phyloP scores from a whole-genome alignment of 306 rosid species.

The Dryas octopetala region DNA sequence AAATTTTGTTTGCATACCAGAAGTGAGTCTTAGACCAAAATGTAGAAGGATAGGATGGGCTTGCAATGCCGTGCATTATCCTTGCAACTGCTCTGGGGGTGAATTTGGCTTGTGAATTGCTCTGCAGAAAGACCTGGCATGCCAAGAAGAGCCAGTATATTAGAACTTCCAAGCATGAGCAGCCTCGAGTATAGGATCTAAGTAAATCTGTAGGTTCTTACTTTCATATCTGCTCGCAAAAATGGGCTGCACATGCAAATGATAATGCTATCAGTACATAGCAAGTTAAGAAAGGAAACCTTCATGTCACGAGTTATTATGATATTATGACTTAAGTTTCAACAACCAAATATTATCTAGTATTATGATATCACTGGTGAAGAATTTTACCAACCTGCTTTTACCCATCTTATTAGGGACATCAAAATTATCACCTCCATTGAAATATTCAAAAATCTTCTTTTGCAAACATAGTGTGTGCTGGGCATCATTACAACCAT shows the following conservation, averaged over 20 bases:
- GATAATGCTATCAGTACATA: slow-evolving; percentile 34
- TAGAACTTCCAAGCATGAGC: slow-evolving; percentile 21
- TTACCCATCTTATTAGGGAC: slow-evolving; percentile 58
- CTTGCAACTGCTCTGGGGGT: slow-evolving; percentile 95
- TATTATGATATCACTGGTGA: slow-evolving; percentile 11
- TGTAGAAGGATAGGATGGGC: slow-evolving; percentile 88
- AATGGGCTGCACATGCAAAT: slow-evolving; percentile 76
- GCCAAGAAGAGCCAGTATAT: slow-evolving; percentile 29
- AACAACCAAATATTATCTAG: slow-evolving; percentile 4
- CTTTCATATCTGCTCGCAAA: slow-evolving; percentile 91
- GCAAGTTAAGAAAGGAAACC: slow-evolving; percentile 13
- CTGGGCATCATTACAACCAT: slow-evolving; percentile 58
- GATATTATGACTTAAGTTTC: not conserved
- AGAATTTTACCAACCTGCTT: slow-evolving; percentile 61
- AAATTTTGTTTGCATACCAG: slow-evolving; percentile 50
- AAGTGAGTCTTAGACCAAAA: slow-evolving; percentile 86
- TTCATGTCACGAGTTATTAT: not conserved
- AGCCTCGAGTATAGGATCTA: slow-evolving; percentile 23
- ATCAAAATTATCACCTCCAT: slow-evolving; percentile 45
- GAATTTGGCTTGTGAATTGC: slow-evolving; percentile 76
- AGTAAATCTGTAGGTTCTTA: slow-evolving; percentile 31
- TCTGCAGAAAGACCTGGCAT: slow-evolving; percentile 75
- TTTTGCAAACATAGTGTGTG: slow-evolving; percentile 81
- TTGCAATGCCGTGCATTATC: slow-evolving; percentile 91
- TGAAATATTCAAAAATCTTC: slow-evolving; percentile 69